Conservation (phyloP, 306 rosid species). For the Adenanthera pavonina region DNA sequence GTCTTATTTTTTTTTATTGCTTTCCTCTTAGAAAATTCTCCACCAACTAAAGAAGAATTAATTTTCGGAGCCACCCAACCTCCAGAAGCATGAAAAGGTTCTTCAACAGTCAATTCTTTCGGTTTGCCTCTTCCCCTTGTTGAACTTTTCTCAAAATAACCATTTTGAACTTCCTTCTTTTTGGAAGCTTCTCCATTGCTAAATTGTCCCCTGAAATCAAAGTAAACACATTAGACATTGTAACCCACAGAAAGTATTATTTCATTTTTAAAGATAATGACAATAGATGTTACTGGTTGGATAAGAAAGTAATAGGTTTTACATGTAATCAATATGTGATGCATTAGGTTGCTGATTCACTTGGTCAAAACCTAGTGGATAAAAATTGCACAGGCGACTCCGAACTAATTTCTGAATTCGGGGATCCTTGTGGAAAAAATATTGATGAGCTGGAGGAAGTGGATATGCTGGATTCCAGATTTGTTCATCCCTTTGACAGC, state of each 20-base stretch:
- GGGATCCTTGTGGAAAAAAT: conserved; percentile 75
- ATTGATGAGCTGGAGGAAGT: conserved; percentile 70
- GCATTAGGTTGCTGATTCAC: conserved; percentile 55
- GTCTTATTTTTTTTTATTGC: conserved; percentile 50
- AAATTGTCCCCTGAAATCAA: conserved; percentile 82
- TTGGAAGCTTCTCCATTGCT: conserved; percentile 61
- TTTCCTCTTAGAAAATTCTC: conserved; percentile 51
- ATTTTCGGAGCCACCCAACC: conserved; percentile 67
- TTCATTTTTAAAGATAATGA: not conserved
- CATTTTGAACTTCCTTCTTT: conserved; percentile 45
- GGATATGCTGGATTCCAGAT: conserved; percentile 50
- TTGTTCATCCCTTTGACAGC: conserved; percentile 49
- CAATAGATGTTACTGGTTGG: conserved; percentile 15
- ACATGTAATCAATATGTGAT: conserved; percentile 87
- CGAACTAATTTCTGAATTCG: conserved; percentile 69
- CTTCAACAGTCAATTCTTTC: conserved; percentile 34
- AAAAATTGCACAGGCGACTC: conserved; percentile 61
- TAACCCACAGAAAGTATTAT: not conserved
- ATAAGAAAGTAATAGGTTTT: conserved; percentile 17
- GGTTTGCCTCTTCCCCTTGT: conserved; percentile 52
- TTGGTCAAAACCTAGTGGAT: conserved; percentile 62
- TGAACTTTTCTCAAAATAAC: conserved; percentile 40
- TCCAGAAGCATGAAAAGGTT: conserved; percentile 51
- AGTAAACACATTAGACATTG: conserved; percentile 10
- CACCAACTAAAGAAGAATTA: conserved; percentile 37